Evolutionary conservation across 306 rosid genomes (phyloP), one percentile per base, ranked within the genome.

Genomic region (Cicer judaicum): DNA sequence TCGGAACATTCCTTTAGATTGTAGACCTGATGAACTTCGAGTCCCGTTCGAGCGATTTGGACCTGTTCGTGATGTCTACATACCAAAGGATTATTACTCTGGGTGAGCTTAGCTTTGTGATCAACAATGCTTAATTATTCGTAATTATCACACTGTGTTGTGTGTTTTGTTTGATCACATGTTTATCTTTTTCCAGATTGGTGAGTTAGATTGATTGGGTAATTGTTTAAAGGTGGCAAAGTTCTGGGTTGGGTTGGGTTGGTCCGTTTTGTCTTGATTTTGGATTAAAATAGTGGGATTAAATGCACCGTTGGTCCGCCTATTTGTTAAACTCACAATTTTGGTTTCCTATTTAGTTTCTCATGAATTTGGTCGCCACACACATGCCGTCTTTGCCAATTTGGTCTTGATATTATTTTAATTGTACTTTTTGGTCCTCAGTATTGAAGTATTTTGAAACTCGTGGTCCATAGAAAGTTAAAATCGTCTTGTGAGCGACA

Each of bases 61-160:
- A 56, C 82, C 88, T 16, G 99, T 95, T 68, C 87, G 99, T 38
- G 99, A 95, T 68, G 98, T 95, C 52, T 95, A 95, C 82, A 88
- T 95, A 15, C 99, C 99, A 1, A 92, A 90, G 89, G 98, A 95
- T 80, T 95, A 87, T 84, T 90, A 95, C 79, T 56, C 99, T 65
- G 98, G 98, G 99, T 95, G 75, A 88, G 94, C 68, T 60, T 2
- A 72, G 15, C 24, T 56, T 43, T 36, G 34, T 71, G 42, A 36
- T 13, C 10, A 44, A 47, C 18, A 12, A 63, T 19, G 56, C 36
- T 6, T 39, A 29, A 13, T 36, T 60, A 2, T 60, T 54, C 1
- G 40, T 40, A 36, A 14, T 69, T 69, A 21, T 49, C 1, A 2
- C 39, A 2, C 39, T 38, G 1, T 70, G 64, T 44, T 21, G 13